phyloP scores from a whole-genome alignment of 2,329 filamentous ascomycete species.

The Colletotrichum incanum region DNA sequence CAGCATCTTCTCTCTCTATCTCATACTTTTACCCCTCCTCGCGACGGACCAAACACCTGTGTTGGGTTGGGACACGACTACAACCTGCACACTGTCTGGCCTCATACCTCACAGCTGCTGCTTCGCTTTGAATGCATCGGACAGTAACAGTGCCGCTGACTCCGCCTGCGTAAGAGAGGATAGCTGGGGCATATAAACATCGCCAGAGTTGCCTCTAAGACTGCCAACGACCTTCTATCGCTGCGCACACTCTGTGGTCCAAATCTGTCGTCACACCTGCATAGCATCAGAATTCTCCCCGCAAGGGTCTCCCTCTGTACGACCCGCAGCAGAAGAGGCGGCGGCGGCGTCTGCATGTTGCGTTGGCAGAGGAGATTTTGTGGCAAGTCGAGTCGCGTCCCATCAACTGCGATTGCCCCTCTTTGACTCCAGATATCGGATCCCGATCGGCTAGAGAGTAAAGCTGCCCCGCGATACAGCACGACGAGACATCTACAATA shows the following conservation, averaged over 20 bases:
- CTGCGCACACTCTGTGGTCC: slow-evolving; percentile 1
- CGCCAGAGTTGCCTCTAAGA: neutral
- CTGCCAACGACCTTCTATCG: neutral
- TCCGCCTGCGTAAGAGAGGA: neutral
- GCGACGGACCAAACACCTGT: slow-evolving; percentile 12
- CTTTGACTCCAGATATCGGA: slow-evolving; percentile 33
- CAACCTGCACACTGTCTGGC: neutral
- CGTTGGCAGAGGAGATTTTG: slow-evolving; percentile 42
- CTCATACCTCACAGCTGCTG: neutral
- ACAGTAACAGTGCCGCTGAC: neutral
- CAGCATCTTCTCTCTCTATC: slow-evolving; percentile 39
- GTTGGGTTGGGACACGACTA: neutral
- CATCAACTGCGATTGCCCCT: slow-evolving; percentile 28
- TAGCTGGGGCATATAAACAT: neutral
- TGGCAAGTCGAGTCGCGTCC: slow-evolving; percentile 37
- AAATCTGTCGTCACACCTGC: slow-evolving; percentile 39
- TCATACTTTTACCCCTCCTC: slow-evolving; percentile 40
- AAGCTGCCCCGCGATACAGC: slow-evolving; percentile 37
- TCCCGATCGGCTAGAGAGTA: slow-evolving; percentile 33
- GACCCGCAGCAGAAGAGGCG: slow-evolving; percentile 42
- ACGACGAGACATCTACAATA: slow-evolving; percentile 7
- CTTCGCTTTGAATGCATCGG: neutral
- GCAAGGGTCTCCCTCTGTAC: slow-evolving; percentile 36
- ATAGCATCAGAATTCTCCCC: slow-evolving; percentile 38
- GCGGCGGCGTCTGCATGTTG: slow-evolving; percentile 43